phyloP scores from a whole-genome alignment of 257 asterid genomes.

The Solanum paucissectum region DNA sequence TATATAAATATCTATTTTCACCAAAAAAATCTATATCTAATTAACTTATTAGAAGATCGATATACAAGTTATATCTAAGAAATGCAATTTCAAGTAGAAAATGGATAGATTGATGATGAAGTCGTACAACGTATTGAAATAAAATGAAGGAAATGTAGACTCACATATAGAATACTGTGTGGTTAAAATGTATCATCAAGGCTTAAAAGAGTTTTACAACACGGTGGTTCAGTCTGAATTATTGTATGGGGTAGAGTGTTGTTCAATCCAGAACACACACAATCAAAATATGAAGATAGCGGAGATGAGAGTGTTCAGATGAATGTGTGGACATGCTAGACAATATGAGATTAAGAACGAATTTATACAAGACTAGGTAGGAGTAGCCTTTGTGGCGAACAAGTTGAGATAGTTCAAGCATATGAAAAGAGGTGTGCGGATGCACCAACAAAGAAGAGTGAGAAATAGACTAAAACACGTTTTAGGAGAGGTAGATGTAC shows the following conservation, averaged over 20 bases:
- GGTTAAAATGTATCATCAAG: not conserved
- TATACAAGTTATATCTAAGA: not conserved
- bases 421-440: not conserved
- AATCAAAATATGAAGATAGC: not conserved
- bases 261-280: not conserved
- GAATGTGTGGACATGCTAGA: not conserved
- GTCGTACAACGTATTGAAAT: not conserved
- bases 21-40: not conserved
- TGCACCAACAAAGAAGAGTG: not conserved
- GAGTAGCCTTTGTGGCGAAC: fast-evolving
- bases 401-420: not conserved
- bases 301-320: not conserved
- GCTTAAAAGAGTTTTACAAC: not conserved
- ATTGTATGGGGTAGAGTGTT: not conserved
- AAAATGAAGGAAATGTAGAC: not conserved
- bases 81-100: not conserved
- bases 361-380: not conserved
- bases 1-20: not conserved
- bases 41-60: not conserved
- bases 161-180: not conserved
- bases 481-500: not conserved
- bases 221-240: not conserved
- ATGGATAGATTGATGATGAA: not conserved
- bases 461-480: not conserved
- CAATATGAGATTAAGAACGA: not conserved